Conservation (phyloP, 148 eudicot species). For the Rheum nobile region DNA sequence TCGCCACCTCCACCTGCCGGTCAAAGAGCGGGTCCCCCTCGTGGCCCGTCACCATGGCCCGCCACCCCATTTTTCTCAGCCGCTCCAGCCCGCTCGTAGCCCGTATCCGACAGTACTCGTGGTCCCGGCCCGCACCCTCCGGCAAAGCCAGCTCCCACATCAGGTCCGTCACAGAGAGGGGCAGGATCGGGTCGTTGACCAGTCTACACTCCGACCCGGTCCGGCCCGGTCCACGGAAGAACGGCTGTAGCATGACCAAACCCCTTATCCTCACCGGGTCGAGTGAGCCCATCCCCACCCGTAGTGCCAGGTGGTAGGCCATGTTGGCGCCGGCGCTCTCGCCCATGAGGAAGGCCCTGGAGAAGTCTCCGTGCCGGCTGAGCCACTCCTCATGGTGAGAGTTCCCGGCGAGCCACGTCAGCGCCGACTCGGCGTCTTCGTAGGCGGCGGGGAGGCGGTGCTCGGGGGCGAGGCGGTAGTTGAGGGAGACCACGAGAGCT, state of each 20-base stretch:
- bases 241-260: constrained; percentile 24
- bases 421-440: constrained; percentile 29
- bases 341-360: constrained; percentile 20
- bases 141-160: constrained; percentile 49
- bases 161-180: constrained; percentile 25
- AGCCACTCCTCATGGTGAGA: constrained; percentile 20
- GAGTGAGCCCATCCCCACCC: constrained; percentile 2
- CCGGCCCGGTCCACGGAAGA: constrained; percentile 25
- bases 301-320: constrained; percentile 18
- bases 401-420: constrained; percentile 22
- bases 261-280: constrained; percentile 18
- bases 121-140: constrained; percentile 27
- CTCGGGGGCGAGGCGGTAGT: constrained; percentile 33
- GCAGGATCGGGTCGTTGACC: constrained; percentile 18
- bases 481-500: constrained; percentile 28
- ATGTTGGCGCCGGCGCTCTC: constrained; percentile 37
- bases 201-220: constrained; percentile 22
- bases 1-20: constrained; percentile 18
- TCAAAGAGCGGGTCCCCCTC: constrained; percentile 25
- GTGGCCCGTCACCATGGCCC: constrained; percentile 23
- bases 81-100: constrained; percentile 2
- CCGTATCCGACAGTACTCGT: constrained; percentile 15
- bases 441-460: constrained; percentile 35
- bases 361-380: constrained; percentile 16
- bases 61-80: constrained; percentile 14